Evolutionary conservation across 805 yeast genomes (phyloP).

Genomic region (Candida ipomoeae): DNA sequence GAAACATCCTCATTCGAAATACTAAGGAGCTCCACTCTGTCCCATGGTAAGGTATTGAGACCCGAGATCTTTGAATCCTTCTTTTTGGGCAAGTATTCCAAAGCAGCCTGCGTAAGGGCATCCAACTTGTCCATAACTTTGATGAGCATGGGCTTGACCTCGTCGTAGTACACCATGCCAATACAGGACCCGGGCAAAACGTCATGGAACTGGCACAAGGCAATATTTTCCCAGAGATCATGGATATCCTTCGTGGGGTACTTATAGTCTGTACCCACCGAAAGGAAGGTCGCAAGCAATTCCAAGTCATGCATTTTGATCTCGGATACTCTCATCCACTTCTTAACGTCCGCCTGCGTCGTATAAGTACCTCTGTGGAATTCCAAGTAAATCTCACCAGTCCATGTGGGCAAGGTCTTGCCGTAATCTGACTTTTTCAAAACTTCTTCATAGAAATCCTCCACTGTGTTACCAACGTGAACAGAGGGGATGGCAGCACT

Average conservation of each 20-base stretch:
- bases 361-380: constrained; percentile 97
- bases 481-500: constrained; percentile 80
- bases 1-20: constrained; percentile 21
- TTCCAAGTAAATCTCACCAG: constrained; percentile 90
- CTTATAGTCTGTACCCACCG: constrained; percentile 49
- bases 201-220: constrained; percentile 93
- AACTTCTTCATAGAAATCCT: constrained; percentile 70
- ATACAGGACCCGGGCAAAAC: constrained; percentile 97
- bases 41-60: constrained; percentile 66
- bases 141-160: constrained; percentile 75
- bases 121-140: constrained; percentile 52
- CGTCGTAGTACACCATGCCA: constrained; percentile 80
- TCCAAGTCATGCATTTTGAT: constrained; percentile 80
- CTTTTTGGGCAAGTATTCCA: constrained; percentile 18
- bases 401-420: constrained; percentile 73
- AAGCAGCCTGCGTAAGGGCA: constrained; percentile 48
- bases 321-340: constrained; percentile 73
- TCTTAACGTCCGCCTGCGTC: constrained; percentile 83
- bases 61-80: constrained; percentile 3
- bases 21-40: constrained; percentile 43
- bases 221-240: constrained; percentile 80
- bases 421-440: constrained; percentile 64
- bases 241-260: constrained; percentile 73
- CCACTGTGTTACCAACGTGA: constrained; percentile 72
- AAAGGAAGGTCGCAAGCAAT: constrained; percentile 71